These are phyloP conservation scores for Casuarina glauca DNA, from an alignment of 306 rosid genomes.

Conservation along the genomic window DNA sequence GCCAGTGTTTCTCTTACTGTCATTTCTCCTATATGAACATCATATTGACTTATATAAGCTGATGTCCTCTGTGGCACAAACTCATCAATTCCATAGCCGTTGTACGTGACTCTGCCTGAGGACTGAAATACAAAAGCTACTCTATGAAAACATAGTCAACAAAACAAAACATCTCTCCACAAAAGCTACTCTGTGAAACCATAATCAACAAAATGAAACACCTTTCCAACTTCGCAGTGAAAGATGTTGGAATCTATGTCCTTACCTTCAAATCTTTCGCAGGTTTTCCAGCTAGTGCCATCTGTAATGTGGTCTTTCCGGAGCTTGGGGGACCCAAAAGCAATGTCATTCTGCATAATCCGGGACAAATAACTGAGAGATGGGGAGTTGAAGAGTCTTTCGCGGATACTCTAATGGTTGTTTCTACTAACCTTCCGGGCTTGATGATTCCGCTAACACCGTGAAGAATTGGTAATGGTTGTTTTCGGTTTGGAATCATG, in stretches of 20 bases:
- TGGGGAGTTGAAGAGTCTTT: neutral
- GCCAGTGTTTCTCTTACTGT: slow-evolving; percentile 89
- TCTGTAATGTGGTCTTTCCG: slow-evolving; percentile 72
- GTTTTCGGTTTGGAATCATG: slow-evolving; percentile 68
- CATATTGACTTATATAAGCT: slow-evolving; percentile 84
- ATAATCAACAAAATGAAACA: neutral
- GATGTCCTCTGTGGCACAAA: slow-evolving; percentile 83
- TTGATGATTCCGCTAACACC: slow-evolving; percentile 75
- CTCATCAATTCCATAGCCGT: slow-evolving; percentile 72
- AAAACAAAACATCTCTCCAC: too few relatives aligned
- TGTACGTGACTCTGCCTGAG: slow-evolving; percentile 78
- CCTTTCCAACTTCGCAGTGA: neutral
- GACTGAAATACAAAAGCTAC: slow-evolving; percentile 38
- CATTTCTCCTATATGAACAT: slow-evolving; percentile 83
- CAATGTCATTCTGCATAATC: slow-evolving; percentile 67
- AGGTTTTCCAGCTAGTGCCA: slow-evolving; percentile 80
- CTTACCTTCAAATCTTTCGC: slow-evolving; percentile 64
- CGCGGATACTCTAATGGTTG: neutral
- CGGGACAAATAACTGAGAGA: slow-evolving; percentile 30
- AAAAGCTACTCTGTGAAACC: neutral
- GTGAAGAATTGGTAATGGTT: slow-evolving; percentile 52
- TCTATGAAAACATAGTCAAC: slow-evolving; percentile 4
- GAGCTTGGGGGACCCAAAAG: slow-evolving; percentile 93
- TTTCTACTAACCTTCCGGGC: slow-evolving; percentile 56
- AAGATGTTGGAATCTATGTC: neutral